phyloP scores from a whole-genome alignment of 164 flowering plant genomes.

The Euptelea pleiosperma region DNA sequence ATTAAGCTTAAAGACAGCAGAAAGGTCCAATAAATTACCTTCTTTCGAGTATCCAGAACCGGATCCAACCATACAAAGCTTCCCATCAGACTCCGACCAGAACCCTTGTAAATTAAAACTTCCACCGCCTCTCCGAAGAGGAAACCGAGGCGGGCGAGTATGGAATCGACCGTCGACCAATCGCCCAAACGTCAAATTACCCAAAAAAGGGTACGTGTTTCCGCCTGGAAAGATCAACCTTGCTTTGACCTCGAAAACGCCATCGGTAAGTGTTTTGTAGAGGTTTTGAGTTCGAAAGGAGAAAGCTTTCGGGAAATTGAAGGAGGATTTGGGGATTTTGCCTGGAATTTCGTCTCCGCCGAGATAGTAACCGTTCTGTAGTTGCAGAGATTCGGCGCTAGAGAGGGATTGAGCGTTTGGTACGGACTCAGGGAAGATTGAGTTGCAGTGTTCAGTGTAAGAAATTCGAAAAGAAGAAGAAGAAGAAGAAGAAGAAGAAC shows the following conservation, averaged over 20 bases:
- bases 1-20: slow-evolving; percentile 45
- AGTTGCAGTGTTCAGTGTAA: slow-evolving; percentile 22
- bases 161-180: not conserved
- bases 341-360: slow-evolving; percentile 20
- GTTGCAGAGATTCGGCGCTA: not conserved
- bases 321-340: slow-evolving; percentile 5
- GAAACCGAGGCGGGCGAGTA: slow-evolving; percentile 6
- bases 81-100: slow-evolving; percentile 44
- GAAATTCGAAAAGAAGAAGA: slow-evolving; percentile 2
- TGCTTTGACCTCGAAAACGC: slow-evolving; percentile 21
- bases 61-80: slow-evolving; percentile 59
- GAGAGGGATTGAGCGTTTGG: not conserved
- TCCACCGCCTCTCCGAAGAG: slow-evolving; percentile 2
- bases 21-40: slow-evolving; percentile 31
- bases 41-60: slow-evolving; percentile 12
- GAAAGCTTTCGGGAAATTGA: slow-evolving; percentile 7
- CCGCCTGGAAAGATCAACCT: slow-evolving; percentile 7
- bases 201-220: not conserved
- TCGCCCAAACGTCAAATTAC: not conserved
- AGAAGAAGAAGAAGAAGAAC: not conserved
- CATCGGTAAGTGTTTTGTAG: slow-evolving; percentile 14
- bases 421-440: slow-evolving; percentile 14
- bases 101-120: slow-evolving; percentile 40
- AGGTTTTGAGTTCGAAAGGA: not conserved
- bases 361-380: slow-evolving; percentile 11